Evolutionary conservation across 164 flowering plant species (phyloP).

Genomic region (Nelumbo lutea): DNA sequence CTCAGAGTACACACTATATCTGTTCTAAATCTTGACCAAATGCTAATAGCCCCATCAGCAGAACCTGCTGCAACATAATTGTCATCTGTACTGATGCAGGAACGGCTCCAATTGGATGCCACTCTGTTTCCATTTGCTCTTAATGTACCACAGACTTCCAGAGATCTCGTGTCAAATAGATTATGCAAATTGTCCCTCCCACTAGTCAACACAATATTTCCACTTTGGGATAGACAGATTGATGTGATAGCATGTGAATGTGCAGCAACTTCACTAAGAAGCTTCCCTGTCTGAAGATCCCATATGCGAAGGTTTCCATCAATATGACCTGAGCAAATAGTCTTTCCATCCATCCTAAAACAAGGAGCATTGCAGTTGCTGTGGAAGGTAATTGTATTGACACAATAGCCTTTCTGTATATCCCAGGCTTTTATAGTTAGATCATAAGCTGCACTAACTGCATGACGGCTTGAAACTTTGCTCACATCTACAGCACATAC

Average conservation of each 20-base stretch:
- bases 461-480: slow-evolving; percentile 61
- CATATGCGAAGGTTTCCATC: slow-evolving; percentile 90
- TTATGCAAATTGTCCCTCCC: slow-evolving; percentile 94
- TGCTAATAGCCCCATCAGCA: slow-evolving; percentile 68
- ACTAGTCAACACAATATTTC: slow-evolving; percentile 64
- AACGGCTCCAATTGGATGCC: slow-evolving; percentile 93
- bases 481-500: slow-evolving; percentile 91
- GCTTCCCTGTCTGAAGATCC: slow-evolving; percentile 75
- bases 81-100: slow-evolving; percentile 90
- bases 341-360: slow-evolving; percentile 79
- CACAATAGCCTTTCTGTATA: slow-evolving; percentile 81
- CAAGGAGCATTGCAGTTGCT: slow-evolving; percentile 91
- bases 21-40: slow-evolving; percentile 70
- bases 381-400: slow-evolving; percentile 63
- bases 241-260: slow-evolving; percentile 84
- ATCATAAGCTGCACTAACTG: slow-evolving; percentile 94
- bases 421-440: slow-evolving; percentile 94
- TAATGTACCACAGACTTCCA: slow-evolving; percentile 79
- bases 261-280: slow-evolving; percentile 82
- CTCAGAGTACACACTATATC: slow-evolving; percentile 67
- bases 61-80: slow-evolving; percentile 86
- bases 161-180: slow-evolving; percentile 70
- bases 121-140: slow-evolving; percentile 68
- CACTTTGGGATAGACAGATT: slow-evolving; percentile 62
- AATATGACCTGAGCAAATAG: slow-evolving; percentile 85